Conservation (phyloP, 768 basidiomycete genomes). For the Psilocybe cubensis region DNA sequence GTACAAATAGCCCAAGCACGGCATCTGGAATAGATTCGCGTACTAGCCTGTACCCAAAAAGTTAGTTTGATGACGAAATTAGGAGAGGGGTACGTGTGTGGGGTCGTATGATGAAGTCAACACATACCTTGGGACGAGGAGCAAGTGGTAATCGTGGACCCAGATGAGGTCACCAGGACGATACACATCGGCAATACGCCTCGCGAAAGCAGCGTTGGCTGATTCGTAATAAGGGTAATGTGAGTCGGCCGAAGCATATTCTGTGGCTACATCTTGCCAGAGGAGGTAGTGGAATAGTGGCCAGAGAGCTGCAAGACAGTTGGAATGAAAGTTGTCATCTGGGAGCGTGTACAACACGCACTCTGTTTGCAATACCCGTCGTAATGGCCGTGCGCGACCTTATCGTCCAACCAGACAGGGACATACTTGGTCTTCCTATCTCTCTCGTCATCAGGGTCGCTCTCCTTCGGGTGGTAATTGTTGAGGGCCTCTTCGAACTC, state of each 20-base stretch:
- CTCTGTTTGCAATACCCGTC: slow-evolving; percentile 98
- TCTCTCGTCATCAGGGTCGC: slow-evolving; percentile 55
- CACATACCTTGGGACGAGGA: slow-evolving; percentile 74
- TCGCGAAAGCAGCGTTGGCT: slow-evolving; percentile 86
- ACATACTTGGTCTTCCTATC: slow-evolving; percentile 72
- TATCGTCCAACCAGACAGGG: slow-evolving; percentile 91
- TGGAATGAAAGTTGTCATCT: background rate
- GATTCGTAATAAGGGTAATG: slow-evolving; percentile 82
- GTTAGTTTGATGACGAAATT: slow-evolving; percentile 6
- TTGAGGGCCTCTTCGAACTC: slow-evolving; percentile 69
- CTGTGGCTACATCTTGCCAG: slow-evolving; percentile 94
- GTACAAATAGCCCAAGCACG: slow-evolving; percentile 90
- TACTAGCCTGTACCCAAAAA: slow-evolving; percentile 51
- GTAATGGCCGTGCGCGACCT: slow-evolving; percentile 91
- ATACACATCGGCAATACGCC: slow-evolving; percentile 73
- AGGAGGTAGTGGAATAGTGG: slow-evolving; percentile 98
- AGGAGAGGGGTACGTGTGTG: slow-evolving; percentile 7
- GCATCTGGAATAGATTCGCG: slow-evolving; percentile 70
- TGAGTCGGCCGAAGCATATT: slow-evolving; percentile 83
- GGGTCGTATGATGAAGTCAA: background rate
- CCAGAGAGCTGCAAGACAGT: slow-evolving; percentile 73
- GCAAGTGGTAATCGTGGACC: slow-evolving; percentile 95
- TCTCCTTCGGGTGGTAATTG: slow-evolving; percentile 62
- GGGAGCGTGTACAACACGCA: slow-evolving; percentile 36
- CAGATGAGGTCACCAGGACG: slow-evolving; percentile 90